These are phyloP conservation scores for Delonix regia DNA, from an alignment of 306 rosid species.

Conservation along the genomic window DNA sequence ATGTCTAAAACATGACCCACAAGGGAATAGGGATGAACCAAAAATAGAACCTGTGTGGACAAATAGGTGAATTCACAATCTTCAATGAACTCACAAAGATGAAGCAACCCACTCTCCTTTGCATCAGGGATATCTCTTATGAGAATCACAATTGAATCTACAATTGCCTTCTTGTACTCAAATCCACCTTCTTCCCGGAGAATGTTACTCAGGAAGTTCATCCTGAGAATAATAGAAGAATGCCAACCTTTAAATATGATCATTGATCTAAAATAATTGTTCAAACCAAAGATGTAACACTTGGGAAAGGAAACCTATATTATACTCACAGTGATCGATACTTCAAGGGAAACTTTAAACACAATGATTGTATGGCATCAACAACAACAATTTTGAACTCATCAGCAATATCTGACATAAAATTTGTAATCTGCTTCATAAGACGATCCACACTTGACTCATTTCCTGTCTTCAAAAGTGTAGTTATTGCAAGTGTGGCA, in stretches of 20 bases:
- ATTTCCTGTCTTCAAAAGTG: slow-evolving; percentile 97
- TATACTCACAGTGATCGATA: slow-evolving; percentile 89
- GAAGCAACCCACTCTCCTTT: slow-evolving; percentile 95
- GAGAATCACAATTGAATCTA: slow-evolving; percentile 95
- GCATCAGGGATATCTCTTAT: slow-evolving; percentile 97
- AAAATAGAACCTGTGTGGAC: slow-evolving; percentile 81
- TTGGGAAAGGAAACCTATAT: slow-evolving; percentile 5
- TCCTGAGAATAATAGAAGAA: slow-evolving; percentile 52
- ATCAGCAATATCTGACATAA: slow-evolving; percentile 98
- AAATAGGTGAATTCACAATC: slow-evolving; percentile 99
- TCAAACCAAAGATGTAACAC: slow-evolving; percentile 15
- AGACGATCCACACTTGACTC: slow-evolving; percentile 97
- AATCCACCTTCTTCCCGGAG: slow-evolving; percentile 99
- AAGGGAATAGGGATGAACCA: slow-evolving; percentile 29
- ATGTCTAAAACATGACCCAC: slow-evolving; percentile 13
- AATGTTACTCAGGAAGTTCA: slow-evolving; percentile 98
- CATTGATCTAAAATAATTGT: slow-evolving; percentile 4
- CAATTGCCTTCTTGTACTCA: slow-evolving; percentile 97
- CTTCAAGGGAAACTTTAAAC: slow-evolving; percentile 93
- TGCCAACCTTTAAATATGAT: slow-evolving; percentile 27
- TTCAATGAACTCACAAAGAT: slow-evolving; percentile 97
- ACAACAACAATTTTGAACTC: slow-evolving; percentile 98
- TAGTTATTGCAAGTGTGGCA: slow-evolving; percentile 98
- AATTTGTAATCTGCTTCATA: slow-evolving; percentile 98
- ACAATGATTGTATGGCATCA: slow-evolving; percentile 94